Percentiles rank a stretch among this genome's conserved stretches.
These are phyloP conservation scores for Peribolospora baueri DNA, from an alignment of 768 basidiomycete species.

Conservation along the genomic window DNA sequence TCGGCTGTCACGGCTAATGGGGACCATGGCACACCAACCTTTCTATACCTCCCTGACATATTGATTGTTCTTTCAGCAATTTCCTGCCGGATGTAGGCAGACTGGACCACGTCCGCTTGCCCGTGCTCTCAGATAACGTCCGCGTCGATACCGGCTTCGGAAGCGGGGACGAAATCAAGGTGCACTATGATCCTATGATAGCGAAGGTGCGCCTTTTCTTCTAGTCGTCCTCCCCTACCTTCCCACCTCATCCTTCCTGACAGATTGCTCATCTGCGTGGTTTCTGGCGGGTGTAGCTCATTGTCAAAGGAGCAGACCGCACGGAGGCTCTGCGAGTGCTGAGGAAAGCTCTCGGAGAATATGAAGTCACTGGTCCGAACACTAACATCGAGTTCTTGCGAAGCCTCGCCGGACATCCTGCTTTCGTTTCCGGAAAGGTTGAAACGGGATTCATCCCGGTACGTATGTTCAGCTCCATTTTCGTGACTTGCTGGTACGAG, in stretches of 20 bases:
- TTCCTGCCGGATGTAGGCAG: conserved; percentile 79
- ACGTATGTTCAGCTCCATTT: conserved; percentile 10
- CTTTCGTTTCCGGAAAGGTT: conserved; percentile 54
- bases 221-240: conserved; percentile 9
- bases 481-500: not conserved
- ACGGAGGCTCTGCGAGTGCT: conserved; percentile 61
- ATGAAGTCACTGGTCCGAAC: conserved; percentile 68
- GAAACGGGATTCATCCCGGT: conserved; percentile 85
- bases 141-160: conserved; percentile 78
- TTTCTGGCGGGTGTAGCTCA: conserved; percentile 24
- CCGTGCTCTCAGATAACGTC: conserved; percentile 39
- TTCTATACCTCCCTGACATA: not conserved
- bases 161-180: conserved; percentile 24
- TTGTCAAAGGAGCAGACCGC: conserved; percentile 64
- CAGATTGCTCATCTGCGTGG: too few relatives aligned
- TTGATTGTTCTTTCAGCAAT: conserved; percentile 19
- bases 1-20: too few relatives aligned
- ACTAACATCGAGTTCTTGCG: conserved; percentile 80
- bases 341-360: conserved; percentile 57
- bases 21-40: too few relatives aligned
- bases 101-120: conserved; percentile 57
- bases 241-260: not conserved
- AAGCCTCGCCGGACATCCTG: conserved; percentile 44
- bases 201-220: conserved; percentile 27
- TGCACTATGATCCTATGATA: conserved; percentile 74